phyloP scores from a whole-genome alignment of 2,329 filamentous ascomycete genomes.

The Fusarium protoensiforme region DNA sequence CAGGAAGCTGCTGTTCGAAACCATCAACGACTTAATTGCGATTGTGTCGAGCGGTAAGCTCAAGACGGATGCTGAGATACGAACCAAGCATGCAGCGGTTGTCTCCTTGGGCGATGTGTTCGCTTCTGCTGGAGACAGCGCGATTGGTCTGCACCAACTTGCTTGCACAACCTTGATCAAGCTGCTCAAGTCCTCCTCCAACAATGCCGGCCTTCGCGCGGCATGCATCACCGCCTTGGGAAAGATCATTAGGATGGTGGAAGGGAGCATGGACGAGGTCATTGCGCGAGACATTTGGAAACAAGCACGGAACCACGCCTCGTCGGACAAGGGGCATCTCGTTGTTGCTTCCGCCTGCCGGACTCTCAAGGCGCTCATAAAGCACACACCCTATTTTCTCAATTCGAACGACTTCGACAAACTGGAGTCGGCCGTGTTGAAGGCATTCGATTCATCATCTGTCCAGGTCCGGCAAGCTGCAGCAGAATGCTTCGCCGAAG shows the following conservation, averaged over 20 bases:
- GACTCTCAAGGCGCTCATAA: constrained; percentile 79
- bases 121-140: constrained; percentile 92
- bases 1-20: constrained; percentile 92
- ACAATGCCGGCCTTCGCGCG: constrained; percentile 83
- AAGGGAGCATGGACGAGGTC: constrained; percentile 81
- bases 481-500: constrained; percentile 84
- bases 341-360: constrained; percentile 83
- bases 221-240: constrained; percentile 80
- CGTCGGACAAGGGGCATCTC: constrained; percentile 83
- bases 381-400: constrained; percentile 82
- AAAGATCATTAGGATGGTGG: constrained; percentile 81
- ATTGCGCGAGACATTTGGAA: constrained; percentile 95
- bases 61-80: constrained; percentile 79
- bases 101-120: constrained; percentile 90
- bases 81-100: constrained; percentile 87
- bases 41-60: constrained; percentile 80
- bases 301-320: constrained; percentile 80
- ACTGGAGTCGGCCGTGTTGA: constrained; percentile 84
- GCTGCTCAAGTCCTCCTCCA: constrained; percentile 81
- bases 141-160: constrained; percentile 82
- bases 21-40: constrained; percentile 85
- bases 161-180: constrained; percentile 79
- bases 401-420: constrained; percentile 92
- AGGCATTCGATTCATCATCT: constrained; percentile 83
- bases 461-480: constrained; percentile 84